Evolutionary conservation across 345 rosid species (phyloP).

Genomic region (Chamaenerion angustifolium): DNA sequence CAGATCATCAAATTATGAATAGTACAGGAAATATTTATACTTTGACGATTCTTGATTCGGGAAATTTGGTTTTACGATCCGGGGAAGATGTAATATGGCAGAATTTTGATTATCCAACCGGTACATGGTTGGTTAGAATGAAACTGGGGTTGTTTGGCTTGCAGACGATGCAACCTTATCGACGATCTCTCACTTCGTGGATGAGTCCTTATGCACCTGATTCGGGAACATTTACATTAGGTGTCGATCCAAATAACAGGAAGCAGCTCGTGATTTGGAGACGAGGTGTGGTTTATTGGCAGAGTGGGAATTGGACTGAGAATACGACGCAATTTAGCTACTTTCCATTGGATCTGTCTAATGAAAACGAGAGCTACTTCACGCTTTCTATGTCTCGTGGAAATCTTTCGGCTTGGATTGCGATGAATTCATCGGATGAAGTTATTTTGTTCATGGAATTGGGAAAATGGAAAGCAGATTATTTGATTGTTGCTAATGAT

Average conservation of each 20-base stretch:
- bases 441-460: not conserved
- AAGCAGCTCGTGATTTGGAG: slow-evolving; percentile 3
- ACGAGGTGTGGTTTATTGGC: not conserved
- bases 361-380: slow-evolving; percentile 10
- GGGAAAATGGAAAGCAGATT: no score
- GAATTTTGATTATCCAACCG: slow-evolving; percentile 9
- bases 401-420: slow-evolving; percentile 7
- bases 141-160: no score
- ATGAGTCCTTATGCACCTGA: slow-evolving; percentile 1
- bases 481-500: not conserved
- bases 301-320: slow-evolving; percentile 10
- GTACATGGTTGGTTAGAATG: not conserved
- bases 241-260: not conserved
- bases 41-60: no score
- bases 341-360: not conserved
- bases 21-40: no score
- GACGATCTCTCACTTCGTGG: slow-evolving; percentile 4
- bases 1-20: no score
- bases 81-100: slow-evolving; percentile 5
- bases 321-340: not conserved
- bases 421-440: slow-evolving; percentile 8
- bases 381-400: not conserved
- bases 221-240: slow-evolving; percentile 4
- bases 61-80: slow-evolving; percentile 6
- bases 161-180: not conserved